Evolutionary conservation across 768 basidiomycete genomes (phyloP), one percentile per base, ranked within the genome.

Genomic region (Amanita fuliginea): DNA sequence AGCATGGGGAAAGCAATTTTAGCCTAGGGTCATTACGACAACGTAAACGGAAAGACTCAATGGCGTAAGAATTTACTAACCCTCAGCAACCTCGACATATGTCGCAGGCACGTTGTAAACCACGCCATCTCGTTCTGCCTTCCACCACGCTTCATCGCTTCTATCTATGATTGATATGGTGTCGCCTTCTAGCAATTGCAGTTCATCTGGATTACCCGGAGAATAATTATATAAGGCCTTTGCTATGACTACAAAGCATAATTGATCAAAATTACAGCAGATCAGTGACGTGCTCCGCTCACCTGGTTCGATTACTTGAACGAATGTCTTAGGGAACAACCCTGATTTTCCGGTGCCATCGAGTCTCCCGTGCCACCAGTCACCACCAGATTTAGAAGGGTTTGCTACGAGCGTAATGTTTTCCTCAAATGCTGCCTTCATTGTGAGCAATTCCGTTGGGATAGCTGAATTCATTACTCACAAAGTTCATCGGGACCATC

Each of bases 121-220:
- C 53, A 82, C 65, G 18, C 95, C 95, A 42, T 76, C 80, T 59
- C 78, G 77, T 68, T 97, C 94, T 34, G 84, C 86, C 70, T 94
- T 97, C 90, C 90, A 98, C 96, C 96, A 98, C 58, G 89, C 87
- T 46, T 70, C 73, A 56, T 97, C 96, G 47, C 76, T 76, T 42
- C 67, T 77, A 60, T 99, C 96, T 51, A 97, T 75, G 54, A 99
- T 80, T 6, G 72, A 71, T 34, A 97, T 67, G 30, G 66, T 62
- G 50, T 95, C 88, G 51, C 88, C 92, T 66, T 91, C 91, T 6
- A 66, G 67, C 61, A 97, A 89, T 0, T 87, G 72, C n/a, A 94
- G 71, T 61, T 97, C 93, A 56, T 97, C 93, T 13, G 78, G 58
- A 52, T 77, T 83, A 37, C 64, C 63, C 21, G 80, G 82, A 4